phyloP scores from a whole-genome alignment of 176 grass and related monocot genomes.

The Carex pumila region DNA sequence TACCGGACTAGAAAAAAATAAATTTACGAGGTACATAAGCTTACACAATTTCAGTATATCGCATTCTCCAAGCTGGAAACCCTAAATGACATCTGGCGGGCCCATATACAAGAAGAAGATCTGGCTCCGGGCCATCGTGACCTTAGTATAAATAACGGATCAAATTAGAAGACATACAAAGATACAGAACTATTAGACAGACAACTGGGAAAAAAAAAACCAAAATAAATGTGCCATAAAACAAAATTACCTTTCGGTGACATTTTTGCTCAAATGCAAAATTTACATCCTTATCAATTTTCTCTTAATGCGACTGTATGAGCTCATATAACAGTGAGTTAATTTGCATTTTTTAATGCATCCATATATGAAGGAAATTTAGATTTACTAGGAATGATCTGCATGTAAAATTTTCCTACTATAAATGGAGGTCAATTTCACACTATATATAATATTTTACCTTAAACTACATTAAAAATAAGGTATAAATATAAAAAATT shows the following conservation, averaged over 20 bases:
- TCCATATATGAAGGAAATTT: not conserved
- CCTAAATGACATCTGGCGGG: conserved; percentile 83
- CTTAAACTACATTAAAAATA: too few species aligned
- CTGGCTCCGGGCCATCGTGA: conserved; percentile 72
- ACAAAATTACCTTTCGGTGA: not conserved
- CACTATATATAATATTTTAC: too few species aligned
- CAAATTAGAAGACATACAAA: not conserved
- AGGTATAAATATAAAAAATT: too few species aligned
- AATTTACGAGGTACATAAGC: not conserved
- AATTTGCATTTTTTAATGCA: not conserved
- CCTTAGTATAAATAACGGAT: conserved; percentile 34
- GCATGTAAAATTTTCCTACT: not conserved
- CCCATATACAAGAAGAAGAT: conserved; percentile 84
- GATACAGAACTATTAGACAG: not conserved
- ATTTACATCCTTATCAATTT: not conserved
- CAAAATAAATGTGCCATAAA: not conserved
- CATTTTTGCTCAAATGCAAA: not conserved
- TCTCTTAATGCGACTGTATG: not conserved
- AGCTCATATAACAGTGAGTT: not conserved
- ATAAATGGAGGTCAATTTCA: too few species aligned
- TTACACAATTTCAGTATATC: conserved; percentile 96
- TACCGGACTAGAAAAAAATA: not conserved
- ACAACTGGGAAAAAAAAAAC: not conserved
- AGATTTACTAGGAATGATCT: not conserved
- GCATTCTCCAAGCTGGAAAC: conserved; percentile 92